Evolutionary conservation across 1,284 basidiomycete species (phyloP), one percentile per base, ranked within the genome.

Genomic region (Sporisorium iseilematis-ciliati): DNA sequence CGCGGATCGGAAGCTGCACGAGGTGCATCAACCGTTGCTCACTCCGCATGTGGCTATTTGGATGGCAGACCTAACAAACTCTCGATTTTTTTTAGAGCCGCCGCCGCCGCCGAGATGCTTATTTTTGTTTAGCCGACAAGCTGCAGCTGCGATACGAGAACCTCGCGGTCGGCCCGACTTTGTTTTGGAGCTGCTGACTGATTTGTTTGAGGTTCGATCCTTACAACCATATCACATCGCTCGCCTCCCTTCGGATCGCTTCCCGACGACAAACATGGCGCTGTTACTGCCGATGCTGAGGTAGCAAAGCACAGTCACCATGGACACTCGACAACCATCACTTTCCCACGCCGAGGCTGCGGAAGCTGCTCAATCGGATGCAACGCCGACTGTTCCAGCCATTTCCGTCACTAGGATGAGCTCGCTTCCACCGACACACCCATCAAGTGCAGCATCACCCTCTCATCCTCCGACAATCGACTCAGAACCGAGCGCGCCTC

Each of bases 1-100:
- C 67, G 57, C 62, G 62, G 57, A 70, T 70, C 67, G 61, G 33
- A 65, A 61, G 31, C 56, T 63, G 66, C 65, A 68, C 51, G 33
- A 16, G 2, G n/a, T 16, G 43, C 57, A 54, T 57, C 67, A 64
- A 35, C 56, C 56, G 56, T 56, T 59, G 54, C 48, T 23, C 12
- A 12, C 21, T 46, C 16, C 14, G 33, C 33, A 33, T 7, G 14
- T 45, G 21, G 21, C 21, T 6, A 11, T 45, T 23, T 23, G 6
- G 21, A 45, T 5, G 21, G 10, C 21, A 31, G 21, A 29, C 46
- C 23, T 38, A 7, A 52, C n/a, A 52, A 18, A 7, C 3, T 14
- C 18, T 29, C 16, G 8, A 14, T 31, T 46, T 45, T 45, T 20
- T 16, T 33, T 33, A 33, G 7, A 23, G 12, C 21, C 43, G 43